Base-by-base conservation (phyloP, 805 yeast species). In the Schwanniomyces vanrijiae region DNA sequence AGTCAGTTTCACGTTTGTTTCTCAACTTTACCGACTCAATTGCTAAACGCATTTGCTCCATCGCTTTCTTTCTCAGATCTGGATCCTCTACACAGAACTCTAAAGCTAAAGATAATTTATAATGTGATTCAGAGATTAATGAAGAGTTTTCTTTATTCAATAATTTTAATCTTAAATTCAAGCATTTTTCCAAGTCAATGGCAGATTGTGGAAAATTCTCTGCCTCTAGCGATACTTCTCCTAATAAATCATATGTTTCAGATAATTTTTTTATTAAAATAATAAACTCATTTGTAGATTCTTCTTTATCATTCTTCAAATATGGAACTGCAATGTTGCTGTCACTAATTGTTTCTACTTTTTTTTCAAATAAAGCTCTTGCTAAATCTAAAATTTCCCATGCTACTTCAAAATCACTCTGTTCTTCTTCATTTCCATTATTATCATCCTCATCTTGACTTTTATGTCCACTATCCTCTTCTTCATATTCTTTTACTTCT, bases 161-260 rank as follows among this genome's bases (percentile, higher is more conserved):
- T 10, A 87, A 60, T 46, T 79, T 66, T 42, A 68, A 59, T 61
- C 88, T 77, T 38, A 84, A 65, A 24, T 77, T 66, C 28, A 88
- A 72, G 35, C 89, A 74, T 16, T 78, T 66, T 40, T 74, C 69
- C 47, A 90, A 81, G 62, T 91, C 96, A 16, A 69, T 69, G 0
- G 85, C 78, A 0, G 97, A 88, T 63, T 89, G 95, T 13, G 73
- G 67, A 64, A 90, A 90, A 64, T 89, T 88, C 56, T 92, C 97
- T 1, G 94, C 81, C 60, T 92, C 99, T 38, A 91, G 72, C 0
- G 96, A 85, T 8, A 91, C 86, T 61, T 92, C 97, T 26, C 98
- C 98, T 14, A 90, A 72, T 9, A 91, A 65, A 58, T 87, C 91
- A 61, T 83, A 86, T 1, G 84, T 79, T 47, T 88, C 91, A 0